Conservation (phyloP, 805 yeast genomes). For the Metschnikowia dekortorum region DNA sequence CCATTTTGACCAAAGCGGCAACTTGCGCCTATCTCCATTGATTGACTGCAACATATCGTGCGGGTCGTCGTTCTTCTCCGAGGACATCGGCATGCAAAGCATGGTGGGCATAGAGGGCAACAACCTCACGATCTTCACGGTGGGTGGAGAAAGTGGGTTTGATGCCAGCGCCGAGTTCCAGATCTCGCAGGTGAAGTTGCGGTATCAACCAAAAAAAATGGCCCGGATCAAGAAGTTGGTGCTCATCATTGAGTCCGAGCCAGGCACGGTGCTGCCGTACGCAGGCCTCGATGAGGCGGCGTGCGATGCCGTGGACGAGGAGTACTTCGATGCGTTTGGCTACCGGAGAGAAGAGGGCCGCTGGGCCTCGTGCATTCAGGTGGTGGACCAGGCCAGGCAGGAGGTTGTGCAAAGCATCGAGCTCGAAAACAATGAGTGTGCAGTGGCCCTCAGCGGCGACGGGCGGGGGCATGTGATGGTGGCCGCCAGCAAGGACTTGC, state of each 20-base stretch:
- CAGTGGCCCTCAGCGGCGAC: conserved; percentile 34
- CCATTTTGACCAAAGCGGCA: conserved; percentile 27
- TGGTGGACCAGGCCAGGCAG: conserved; percentile 31
- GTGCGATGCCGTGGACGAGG: conserved; percentile 26
- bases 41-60: conserved; percentile 37
- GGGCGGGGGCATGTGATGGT: conserved; percentile 40
- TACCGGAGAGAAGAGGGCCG: conserved; percentile 22
- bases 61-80: conserved; percentile 57
- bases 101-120: conserved; percentile 56
- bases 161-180: conserved; percentile 25
- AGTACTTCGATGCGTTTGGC: conserved; percentile 44
- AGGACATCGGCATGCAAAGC: conserved; percentile 57
- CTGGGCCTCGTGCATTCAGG: conserved; percentile 57
- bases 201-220: conserved; percentile 51
- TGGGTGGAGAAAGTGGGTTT: conserved; percentile 36
- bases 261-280: conserved; percentile 30
- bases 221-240: conserved; percentile 18
- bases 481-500: conserved; percentile 35
- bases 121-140: conserved; percentile 51
- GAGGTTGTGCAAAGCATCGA: conserved; percentile 42
- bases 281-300: conserved; percentile 13
- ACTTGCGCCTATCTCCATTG: conserved; percentile 46
- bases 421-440: conserved; percentile 40
- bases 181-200: conserved; percentile 35
- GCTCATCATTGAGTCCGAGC: conserved; percentile 47